Conservation (phyloP, 129 eudicot genomes). For the Artemisia annua region DNA sequence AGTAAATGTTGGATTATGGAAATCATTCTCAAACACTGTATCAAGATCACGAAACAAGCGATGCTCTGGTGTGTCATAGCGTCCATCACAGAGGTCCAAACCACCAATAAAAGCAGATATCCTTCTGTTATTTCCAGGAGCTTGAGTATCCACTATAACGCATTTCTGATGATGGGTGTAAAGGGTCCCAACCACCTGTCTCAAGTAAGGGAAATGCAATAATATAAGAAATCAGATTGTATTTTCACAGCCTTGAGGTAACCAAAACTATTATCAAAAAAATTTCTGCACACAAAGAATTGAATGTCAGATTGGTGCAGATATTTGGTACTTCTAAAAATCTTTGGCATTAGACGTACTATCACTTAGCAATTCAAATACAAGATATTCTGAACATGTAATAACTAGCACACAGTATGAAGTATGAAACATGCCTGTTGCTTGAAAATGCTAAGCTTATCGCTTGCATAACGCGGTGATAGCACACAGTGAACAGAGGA, state of each 20-base stretch:
- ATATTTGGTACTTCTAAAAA: too few relatives aligned
- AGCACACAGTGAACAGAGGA: too few relatives aligned
- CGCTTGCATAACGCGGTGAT: too few relatives aligned
- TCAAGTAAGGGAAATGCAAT: conserved; percentile 8
- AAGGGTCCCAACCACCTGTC: conserved; percentile 87
- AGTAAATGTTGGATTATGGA: conserved; percentile 64
- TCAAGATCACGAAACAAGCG: conserved; percentile 74
- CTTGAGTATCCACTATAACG: conserved; percentile 90
- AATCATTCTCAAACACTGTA: conserved; percentile 72
- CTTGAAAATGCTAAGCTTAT: too few relatives aligned
- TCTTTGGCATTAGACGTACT: too few relatives aligned
- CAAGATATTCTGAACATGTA: too few relatives aligned
- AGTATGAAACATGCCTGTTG: too few relatives aligned
- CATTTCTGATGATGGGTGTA: conserved; percentile 93
- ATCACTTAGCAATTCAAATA: too few relatives aligned
- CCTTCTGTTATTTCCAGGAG: conserved; percentile 73
- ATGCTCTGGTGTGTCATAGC: conserved; percentile 90
- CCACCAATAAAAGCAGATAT: conserved; percentile 82
- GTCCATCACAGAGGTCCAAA: conserved; percentile 88
- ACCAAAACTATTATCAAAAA: neutral
- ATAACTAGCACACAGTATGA: too few relatives aligned
- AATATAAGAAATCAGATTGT: neutral
- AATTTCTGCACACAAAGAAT: too few relatives aligned
- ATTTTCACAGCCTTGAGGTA: neutral
- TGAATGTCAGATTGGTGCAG: too few relatives aligned